Conservation (phyloP, 2,329 filamentous ascomycete species). For the Meredithiella fracta region DNA sequence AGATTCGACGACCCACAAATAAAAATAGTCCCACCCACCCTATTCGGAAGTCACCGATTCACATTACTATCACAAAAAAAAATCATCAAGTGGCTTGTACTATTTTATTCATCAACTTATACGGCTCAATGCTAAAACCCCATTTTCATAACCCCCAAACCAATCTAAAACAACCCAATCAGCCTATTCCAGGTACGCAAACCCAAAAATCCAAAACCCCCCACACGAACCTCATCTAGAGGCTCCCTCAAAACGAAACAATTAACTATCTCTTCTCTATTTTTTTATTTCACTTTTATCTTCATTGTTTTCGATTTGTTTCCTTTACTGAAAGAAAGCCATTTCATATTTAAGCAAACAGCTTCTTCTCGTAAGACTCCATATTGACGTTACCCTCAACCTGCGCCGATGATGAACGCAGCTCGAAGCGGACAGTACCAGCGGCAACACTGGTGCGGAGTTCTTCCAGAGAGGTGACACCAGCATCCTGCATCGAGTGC, state of each 20-base stretch:
- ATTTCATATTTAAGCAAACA: constrained; percentile 54
- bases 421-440: constrained; percentile 76
- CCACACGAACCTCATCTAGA: background rate
- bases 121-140: background rate
- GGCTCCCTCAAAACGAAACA: background rate
- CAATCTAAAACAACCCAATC: background rate
- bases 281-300: background rate
- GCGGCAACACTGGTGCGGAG: constrained; percentile 59
- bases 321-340: background rate
- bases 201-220: background rate
- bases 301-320: constrained; percentile 4
- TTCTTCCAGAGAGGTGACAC: constrained; percentile 60
- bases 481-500: constrained; percentile 94
- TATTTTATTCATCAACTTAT: background rate
- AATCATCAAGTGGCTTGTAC: too few relatives aligned
- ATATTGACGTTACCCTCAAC: constrained; percentile 95
- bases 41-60: too few relatives aligned
- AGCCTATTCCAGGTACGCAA: background rate
- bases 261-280: background rate
- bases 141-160: background rate
- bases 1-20: too few relatives aligned
- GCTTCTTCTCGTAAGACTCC: constrained; percentile 99
- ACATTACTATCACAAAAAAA: too few relatives aligned
- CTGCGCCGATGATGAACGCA: constrained; percentile 86
- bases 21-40: too few relatives aligned